phyloP scores from a whole-genome alignment of 352 stramenopile genomes.

The Lagenidium sp. region DNA sequence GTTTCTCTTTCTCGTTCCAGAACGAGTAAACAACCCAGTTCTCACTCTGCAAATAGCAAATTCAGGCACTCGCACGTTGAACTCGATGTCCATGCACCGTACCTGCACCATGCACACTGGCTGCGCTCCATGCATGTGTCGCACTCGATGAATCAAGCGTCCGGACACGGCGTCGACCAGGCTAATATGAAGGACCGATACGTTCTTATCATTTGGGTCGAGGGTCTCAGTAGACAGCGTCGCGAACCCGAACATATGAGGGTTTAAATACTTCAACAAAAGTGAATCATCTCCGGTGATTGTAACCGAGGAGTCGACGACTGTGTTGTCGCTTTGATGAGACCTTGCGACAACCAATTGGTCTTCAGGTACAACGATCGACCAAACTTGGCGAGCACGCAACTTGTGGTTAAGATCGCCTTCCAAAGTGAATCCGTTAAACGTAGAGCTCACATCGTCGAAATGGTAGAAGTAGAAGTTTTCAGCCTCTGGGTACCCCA shows the following conservation, averaged over 20 bases:
- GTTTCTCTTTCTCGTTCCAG: conserved; percentile 90
- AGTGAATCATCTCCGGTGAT: conserved; percentile 94
- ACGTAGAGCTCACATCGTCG: conserved; percentile 27
- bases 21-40: conserved; percentile 97
- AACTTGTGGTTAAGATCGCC: conserved; percentile 19
- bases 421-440: conserved; percentile 53
- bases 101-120: conserved; percentile 67
- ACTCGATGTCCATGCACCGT: conserved; percentile 1
- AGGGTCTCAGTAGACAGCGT: conserved; percentile 59
- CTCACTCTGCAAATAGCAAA: conserved; percentile 56
- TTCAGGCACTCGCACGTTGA: not conserved
- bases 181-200: conserved; percentile 77
- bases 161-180: conserved; percentile 94
- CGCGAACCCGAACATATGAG: conserved; percentile 90
- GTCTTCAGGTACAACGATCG: conserved; percentile 51
- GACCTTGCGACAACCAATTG: conserved; percentile 46
- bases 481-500: conserved; percentile 40
- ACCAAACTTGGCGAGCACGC: conserved; percentile 48
- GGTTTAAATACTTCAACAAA: conserved; percentile 97
- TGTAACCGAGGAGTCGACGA: conserved; percentile 71
- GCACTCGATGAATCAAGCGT: conserved; percentile 88
- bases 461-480: conserved; percentile 83
- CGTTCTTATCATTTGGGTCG: conserved; percentile 18
- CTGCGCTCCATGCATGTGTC: conserved; percentile 68
- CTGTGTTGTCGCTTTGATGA: conserved; percentile 44